These are phyloP conservation scores for Haplosporangium gracile DNA, from an alignment of 192 early-diverging fungal genomes.

Conservation along the genomic window DNA sequence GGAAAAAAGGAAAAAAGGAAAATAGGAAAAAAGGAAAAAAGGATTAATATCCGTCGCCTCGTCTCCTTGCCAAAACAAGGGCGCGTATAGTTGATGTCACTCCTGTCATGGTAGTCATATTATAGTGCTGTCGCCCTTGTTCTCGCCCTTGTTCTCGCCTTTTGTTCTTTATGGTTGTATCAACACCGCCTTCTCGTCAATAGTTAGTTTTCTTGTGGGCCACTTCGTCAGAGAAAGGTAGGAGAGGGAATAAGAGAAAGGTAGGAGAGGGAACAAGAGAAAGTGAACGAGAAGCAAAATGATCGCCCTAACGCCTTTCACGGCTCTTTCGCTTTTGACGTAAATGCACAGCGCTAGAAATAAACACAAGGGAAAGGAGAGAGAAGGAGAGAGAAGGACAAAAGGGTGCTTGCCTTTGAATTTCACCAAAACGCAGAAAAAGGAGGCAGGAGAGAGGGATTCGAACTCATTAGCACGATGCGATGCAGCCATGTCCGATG, in stretches of 20 bases:
- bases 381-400: neutral
- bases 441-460: neutral
- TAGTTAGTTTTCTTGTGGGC: neutral
- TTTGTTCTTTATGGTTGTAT: neutral
- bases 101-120: neutral
- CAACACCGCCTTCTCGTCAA: neutral
- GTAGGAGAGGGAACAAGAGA: no score
- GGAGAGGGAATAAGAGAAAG: no score
- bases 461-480: neutral
- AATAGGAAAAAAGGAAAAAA: neutral
- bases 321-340: neutral
- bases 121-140: neutral
- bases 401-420: no score
- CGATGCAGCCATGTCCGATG: neutral
- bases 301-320: neutral
- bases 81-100: neutral
- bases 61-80: neutral
- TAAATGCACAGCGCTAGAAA: slow-evolving; percentile 1
- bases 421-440: neutral
- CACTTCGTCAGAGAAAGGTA: neutral
- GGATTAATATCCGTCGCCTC: neutral
- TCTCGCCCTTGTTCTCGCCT: neutral
- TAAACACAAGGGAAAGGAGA: neutral
- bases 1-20: neutral
- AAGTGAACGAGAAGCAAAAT: neutral